phyloP scores from a whole-genome alignment of 2,329 filamentous ascomycete species.

The Penicillium paneum region DNA sequence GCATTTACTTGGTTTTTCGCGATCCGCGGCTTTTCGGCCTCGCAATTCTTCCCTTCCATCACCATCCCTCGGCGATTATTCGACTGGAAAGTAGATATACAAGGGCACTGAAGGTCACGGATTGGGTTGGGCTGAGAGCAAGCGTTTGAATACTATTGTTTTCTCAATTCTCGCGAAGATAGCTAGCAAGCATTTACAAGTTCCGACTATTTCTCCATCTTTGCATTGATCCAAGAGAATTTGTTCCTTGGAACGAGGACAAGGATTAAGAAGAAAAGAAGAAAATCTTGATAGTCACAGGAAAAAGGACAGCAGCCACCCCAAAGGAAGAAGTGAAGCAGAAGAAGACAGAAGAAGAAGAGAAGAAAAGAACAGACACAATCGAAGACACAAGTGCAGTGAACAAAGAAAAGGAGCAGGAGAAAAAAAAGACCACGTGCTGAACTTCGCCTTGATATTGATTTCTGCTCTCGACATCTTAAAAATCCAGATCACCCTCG shows the following conservation, averaged over 20 bases:
- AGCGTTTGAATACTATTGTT: constrained; percentile 35
- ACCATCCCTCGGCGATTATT: constrained; percentile 7
- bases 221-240: constrained; percentile 30
- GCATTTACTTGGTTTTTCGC: neutral
- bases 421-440: constrained; percentile 11
- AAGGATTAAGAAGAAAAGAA: constrained; percentile 26
- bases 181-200: constrained; percentile 49
- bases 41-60: neutral
- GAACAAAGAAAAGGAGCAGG: constrained; percentile 6
- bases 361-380: constrained; percentile 10
- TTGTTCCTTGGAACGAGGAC: constrained; percentile 24
- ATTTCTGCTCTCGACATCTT: neutral
- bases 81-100: constrained; percentile 25
- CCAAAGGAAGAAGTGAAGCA: constrained; percentile 20
- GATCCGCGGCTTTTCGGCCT: neutral
- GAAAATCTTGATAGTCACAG: constrained; percentile 21
- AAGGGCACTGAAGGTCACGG: constrained; percentile 23
- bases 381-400: constrained; percentile 12
- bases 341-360: constrained; percentile 10
- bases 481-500: neutral
- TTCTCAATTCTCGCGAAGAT: constrained; percentile 40
- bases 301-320: constrained; percentile 17
- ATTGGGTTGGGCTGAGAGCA: constrained; percentile 29
- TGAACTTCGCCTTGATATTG: neutral
- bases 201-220: constrained; percentile 39